These are phyloP conservation scores for Cladosporium halotolerans DNA, from an alignment of 2,329 filamentous ascomycete genomes.

Conservation along the genomic window DNA sequence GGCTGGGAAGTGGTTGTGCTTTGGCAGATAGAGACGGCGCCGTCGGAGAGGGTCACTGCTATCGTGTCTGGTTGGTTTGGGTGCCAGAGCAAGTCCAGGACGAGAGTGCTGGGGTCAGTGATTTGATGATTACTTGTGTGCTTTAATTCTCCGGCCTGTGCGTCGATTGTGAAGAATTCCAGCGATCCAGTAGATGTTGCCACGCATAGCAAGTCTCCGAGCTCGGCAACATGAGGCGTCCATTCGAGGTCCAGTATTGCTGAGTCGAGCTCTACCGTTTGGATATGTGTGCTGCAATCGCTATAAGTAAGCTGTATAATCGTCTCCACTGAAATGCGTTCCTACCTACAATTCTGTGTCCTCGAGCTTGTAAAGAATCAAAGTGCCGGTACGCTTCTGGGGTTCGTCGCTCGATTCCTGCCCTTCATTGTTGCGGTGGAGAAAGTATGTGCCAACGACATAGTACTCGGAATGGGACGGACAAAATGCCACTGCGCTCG, in stretches of 20 bases:
- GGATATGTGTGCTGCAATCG: conserved; percentile 17
- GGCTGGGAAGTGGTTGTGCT: conserved; percentile 19
- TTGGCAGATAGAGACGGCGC: conserved; percentile 45
- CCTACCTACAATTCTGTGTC: conserved; percentile 50
- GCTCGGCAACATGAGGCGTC: conserved; percentile 42
- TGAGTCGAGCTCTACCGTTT: conserved; percentile 55
- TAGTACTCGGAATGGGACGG: conserved; percentile 58
- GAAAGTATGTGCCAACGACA: conserved; percentile 77
- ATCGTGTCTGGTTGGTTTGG: conserved; percentile 51
- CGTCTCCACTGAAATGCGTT: not conserved
- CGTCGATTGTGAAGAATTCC: conserved; percentile 48
- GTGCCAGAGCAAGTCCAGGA: conserved; percentile 70
- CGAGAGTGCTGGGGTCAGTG: conserved; percentile 54
- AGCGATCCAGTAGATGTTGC: conserved; percentile 72
- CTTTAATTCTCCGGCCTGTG: conserved; percentile 22
- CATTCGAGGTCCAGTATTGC: conserved; percentile 86
- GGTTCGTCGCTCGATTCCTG: conserved; percentile 7
- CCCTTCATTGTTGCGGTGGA: conserved; percentile 44
- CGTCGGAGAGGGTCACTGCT: conserved; percentile 65
- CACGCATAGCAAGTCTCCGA: conserved; percentile 55
- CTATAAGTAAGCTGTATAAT: not conserved
- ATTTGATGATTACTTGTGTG: conserved; percentile 42
- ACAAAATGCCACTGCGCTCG: conserved; percentile 73
- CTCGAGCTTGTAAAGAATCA: conserved; percentile 59
- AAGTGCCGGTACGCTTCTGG: conserved; percentile 59